These are phyloP conservation scores for Thymus mandschuricus DNA, from an alignment of 257 asterid species.

Conservation along the genomic window DNA sequence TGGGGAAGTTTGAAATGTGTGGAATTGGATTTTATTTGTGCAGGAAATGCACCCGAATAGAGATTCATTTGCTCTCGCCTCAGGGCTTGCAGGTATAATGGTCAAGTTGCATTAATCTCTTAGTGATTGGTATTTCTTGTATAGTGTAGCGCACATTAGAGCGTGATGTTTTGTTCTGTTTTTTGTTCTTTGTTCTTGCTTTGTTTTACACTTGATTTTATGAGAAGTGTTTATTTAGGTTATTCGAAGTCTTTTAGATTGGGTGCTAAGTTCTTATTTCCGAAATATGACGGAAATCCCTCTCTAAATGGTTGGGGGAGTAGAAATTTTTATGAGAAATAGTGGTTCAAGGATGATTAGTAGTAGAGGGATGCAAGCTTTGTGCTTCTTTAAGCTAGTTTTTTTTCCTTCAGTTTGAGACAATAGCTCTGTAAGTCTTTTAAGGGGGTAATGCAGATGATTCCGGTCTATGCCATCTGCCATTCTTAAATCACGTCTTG, in stretches of 20 bases:
- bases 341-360: constrained; percentile 7
- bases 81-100: constrained; percentile 85
- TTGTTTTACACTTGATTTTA: neutral
- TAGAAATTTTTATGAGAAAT: constrained; percentile 11
- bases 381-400: neutral
- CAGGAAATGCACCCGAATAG: constrained; percentile 96
- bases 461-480: constrained; percentile 2
- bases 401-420: neutral
- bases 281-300: neutral
- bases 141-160: neutral
- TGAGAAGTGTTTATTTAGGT: neutral
- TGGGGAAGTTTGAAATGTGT: constrained; percentile 19
- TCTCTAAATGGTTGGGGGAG: neutral
- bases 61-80: constrained; percentile 81
- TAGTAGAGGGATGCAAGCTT: constrained; percentile 12
- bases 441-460: neutral
- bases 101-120: constrained; percentile 22
- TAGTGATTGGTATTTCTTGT: constrained; percentile 12
- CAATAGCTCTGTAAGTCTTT: constrained; percentile 7
- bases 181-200: too few species aligned
- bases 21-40: constrained; percentile 35
- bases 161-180: neutral
- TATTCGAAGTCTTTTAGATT: too few species aligned
- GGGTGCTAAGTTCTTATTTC: neutral
- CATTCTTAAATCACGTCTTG: constrained; percentile 10